Evolutionary conservation across 306 rosid genomes (phyloP).

Genomic region (Vicia villosa): DNA sequence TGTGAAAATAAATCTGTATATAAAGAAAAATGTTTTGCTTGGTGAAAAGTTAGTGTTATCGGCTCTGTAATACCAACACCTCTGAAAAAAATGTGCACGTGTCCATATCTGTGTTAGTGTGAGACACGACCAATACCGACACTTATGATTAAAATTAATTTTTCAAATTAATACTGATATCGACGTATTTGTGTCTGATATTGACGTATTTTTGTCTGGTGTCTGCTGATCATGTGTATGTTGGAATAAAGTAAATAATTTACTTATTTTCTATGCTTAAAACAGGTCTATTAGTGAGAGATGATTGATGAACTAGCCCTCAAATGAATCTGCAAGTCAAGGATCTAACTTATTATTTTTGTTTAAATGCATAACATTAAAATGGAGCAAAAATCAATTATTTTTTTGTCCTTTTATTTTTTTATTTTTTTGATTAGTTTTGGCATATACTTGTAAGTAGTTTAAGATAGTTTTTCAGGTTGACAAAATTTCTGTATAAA

Average conservation of each 20-base stretch:
- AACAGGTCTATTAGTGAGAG: constrained; percentile 50
- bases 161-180: no score
- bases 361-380: neutral
- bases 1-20: constrained; percentile 31
- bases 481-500: constrained; percentile 15
- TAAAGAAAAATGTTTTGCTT: constrained; percentile 26
- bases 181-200: no score
- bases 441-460: constrained; percentile 4
- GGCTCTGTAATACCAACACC: no score
- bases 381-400: neutral
- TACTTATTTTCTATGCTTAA: constrained; percentile 30
- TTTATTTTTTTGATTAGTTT: neutral
- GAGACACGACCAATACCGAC: no score
- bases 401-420: neutral
- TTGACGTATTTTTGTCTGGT: no score
- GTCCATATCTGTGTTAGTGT: no score
- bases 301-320: constrained; percentile 41
- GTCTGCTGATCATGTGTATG: neutral
- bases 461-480: constrained; percentile 20
- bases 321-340: constrained; percentile 32
- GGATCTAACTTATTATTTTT: constrained; percentile 10
- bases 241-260: neutral
- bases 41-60: constrained; percentile 1
- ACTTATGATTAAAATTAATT: no score
- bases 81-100: no score